Evolutionary conservation across 1,284 basidiomycete genomes (phyloP).

Genomic region (Tylopilus orsonianus): DNA sequence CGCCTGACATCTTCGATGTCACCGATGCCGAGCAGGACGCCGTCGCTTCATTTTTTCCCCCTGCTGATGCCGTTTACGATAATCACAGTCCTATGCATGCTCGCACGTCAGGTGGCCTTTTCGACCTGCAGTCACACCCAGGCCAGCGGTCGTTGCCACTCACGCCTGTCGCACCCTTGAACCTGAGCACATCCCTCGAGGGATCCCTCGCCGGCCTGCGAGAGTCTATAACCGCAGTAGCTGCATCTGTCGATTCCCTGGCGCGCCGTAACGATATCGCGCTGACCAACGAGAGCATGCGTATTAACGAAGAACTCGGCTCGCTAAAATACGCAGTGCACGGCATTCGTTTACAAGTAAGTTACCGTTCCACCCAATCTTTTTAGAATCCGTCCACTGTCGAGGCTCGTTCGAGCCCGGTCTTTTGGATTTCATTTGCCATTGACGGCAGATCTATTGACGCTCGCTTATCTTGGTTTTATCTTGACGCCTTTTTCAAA

Average conservation of each 20-base stretch:
- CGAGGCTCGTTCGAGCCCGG: no score
- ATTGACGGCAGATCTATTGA: constrained; percentile 10
- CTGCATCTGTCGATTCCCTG: constrained; percentile 61
- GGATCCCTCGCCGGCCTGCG: constrained; percentile 59
- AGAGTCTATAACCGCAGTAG: constrained; percentile 58
- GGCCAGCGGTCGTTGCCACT: constrained; percentile 30
- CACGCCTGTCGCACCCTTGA: constrained; percentile 54
- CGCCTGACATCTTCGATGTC: constrained; percentile 19
- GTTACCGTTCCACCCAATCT: constrained; percentile 17
- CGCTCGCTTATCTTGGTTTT: constrained; percentile 18
- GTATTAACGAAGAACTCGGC: constrained; percentile 75
- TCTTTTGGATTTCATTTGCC: constrained; percentile 9
- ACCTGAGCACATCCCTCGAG: constrained; percentile 58
- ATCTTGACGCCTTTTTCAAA: constrained; percentile 14
- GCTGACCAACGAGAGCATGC: constrained; percentile 67
- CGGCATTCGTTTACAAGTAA: constrained; percentile 78
- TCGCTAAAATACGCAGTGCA: constrained; percentile 72
- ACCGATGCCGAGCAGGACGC: constrained; percentile 33
- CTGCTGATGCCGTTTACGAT: constrained; percentile 22
- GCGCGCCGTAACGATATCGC: constrained; percentile 64
- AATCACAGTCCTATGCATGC: constrained; percentile 16
- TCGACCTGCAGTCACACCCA: constrained; percentile 26
- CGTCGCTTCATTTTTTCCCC: constrained; percentile 53
- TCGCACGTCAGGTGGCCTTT: constrained; percentile 18
- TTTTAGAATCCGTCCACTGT: constrained; percentile 10